Evolutionary conservation across 495 filamentous ascomycete species (phyloP), one percentile per base, ranked within the genome.

Genomic region (Saxophila tyrrhenica): DNA sequence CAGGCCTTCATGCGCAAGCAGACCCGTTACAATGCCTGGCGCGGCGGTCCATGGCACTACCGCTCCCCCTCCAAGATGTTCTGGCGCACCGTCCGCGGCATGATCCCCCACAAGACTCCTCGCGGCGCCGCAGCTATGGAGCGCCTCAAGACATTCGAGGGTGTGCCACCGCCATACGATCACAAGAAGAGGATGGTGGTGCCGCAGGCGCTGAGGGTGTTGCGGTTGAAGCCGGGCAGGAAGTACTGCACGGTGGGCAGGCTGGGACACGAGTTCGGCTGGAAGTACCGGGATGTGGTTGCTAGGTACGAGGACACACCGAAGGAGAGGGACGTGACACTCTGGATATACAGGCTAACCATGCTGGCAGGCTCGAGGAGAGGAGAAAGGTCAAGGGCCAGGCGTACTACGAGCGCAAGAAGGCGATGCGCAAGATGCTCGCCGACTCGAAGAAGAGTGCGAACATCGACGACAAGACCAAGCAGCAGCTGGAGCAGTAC

Each of bases 241-340:
- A 98, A 98, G 82, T 98, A 90, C 85, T 98, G 94, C 84, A 90
- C 88, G 56, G 91, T 98, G 64, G 92, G 92, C 63, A 82, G 92
- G 72, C 77, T 98, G 68, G 92, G 89, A 76, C 89, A 96, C 72
- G 92, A 98, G 76, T 89, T 97, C 66, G 92, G 92, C 73, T 98
- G 92, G 92, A 97, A 97, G 75, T 98, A 98, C 84, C 83, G 94
- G 79, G 90, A 95, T 70, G 89, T 97, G 74, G 92, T 98, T 76
- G 83, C 80, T 63, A 85, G 88, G 92, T 98, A 74, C 66, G 90
- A 84, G 48, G 42, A 13, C 43, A 11, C 17, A 41, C 32, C 16
- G 2, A 41, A 25, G n/a, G 38, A 15, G 35, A 32, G 16, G 53
- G 19, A 5, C 3, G 16, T 51, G 9, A 16, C 15, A n/a, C n/a